Percentiles rank a stretch among this genome's conserved stretches.
These are phyloP conservation scores for Hippophae gyantsensis DNA, from an alignment of 306 rosid species.

Conservation along the genomic window DNA sequence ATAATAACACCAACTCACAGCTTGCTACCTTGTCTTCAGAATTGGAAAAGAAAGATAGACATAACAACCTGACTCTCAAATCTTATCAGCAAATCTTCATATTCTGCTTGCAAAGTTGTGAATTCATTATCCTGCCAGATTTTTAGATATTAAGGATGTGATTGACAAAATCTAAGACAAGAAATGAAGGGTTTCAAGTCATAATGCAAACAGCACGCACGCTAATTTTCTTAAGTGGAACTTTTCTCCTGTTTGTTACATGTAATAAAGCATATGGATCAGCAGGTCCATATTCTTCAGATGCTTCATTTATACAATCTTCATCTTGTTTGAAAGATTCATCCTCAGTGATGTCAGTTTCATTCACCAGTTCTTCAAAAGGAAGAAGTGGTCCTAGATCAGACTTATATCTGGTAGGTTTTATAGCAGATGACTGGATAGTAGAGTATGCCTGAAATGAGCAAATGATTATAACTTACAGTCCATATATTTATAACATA, in stretches of 20 bases:
- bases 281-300: constrained; percentile 39
- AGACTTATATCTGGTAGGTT: constrained; percentile 30
- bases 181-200: constrained; percentile 16
- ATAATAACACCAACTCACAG: neutral
- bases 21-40: neutral
- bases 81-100: constrained; percentile 55
- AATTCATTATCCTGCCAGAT: constrained; percentile 56
- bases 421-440: constrained; percentile 37
- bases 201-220: constrained; percentile 40
- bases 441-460: constrained; percentile 36
- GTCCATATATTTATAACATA: neutral
- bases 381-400: constrained; percentile 72
- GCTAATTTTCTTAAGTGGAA: constrained; percentile 47
- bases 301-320: constrained; percentile 20
- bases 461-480: neutral
- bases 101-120: constrained; percentile 47
- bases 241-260: constrained; percentile 76
- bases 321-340: constrained; percentile 37
- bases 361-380: constrained; percentile 55
- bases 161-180: constrained; percentile 13
- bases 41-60: constrained; percentile 8
- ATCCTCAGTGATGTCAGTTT: constrained; percentile 30
- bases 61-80: constrained; percentile 59
- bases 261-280: constrained; percentile 61
- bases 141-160: constrained; percentile 16